Evolutionary conservation across 768 basidiomycete species (phyloP), one percentile per base, ranked within the genome.

Genomic region (Lyophyllum decastes): DNA sequence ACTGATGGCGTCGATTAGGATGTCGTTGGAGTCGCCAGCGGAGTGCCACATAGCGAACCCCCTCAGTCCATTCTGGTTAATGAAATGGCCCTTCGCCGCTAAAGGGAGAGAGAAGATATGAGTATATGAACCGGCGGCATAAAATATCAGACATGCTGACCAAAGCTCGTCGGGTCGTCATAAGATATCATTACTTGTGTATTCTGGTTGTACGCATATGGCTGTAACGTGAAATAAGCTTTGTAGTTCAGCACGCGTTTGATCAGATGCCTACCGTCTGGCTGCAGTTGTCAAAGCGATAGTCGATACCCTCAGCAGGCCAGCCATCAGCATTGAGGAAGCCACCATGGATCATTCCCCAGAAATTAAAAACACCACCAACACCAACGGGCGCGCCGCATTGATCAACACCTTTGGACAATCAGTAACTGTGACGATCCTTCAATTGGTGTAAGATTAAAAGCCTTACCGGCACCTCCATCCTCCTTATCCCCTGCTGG

Each of bases 11-110:
- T 81, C 74, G 1, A 89, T 65, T 22, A 90, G 78, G 30, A 85
- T 80, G 64, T 87, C 74, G 2, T 81, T 46, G n/a, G 68, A 78
- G 67, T 90, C 89, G 7, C 86, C 87, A 4, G 78, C 80, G 41
- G 82, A 76, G 61, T 89, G 78, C 87, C 87, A 90, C 70, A 89
- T 81, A 1, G 84, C 71, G 66, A 88, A 89, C 1, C 89, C 90
- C 49, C 71, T 75, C 3, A 92, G 72, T 2, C 77, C 77, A 1
- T 72, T 69, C 14, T 73, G 62, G 55, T 79, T 76, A 69, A 90
- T 88, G 66, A 80, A 90, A 1, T 71, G 54, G 6, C 88, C 88
- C 69, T 91, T 89, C 54, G 73, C 78, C 60, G 72, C 78, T 79
- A 50, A 38, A 46, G 35, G n/a, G 48, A 64, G 57, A 27, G 21